Evolutionary conservation across 1,139 yeast species (phyloP), one percentile per base, ranked within the genome.

Genomic region (Magnusiomyces fungicola): DNA sequence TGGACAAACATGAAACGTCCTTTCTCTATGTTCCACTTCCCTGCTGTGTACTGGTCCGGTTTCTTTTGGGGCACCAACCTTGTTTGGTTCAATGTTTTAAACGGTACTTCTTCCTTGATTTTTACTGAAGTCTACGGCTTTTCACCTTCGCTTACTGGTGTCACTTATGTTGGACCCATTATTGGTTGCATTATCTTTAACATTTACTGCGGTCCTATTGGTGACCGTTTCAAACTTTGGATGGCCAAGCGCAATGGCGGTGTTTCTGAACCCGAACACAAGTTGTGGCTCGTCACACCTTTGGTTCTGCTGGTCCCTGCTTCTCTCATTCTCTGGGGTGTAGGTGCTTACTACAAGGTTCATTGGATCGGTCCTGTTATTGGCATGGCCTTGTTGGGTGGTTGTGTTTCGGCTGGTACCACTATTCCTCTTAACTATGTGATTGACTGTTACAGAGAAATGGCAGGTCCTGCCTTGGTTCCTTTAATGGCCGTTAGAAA

Each of bases 161-260:
- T 84, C 45, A 80, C 84, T 83, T 84, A 85, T 63, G 75, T 86
- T 32, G 89, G 94, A 2, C 82, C 89, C 48, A 69, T 83, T 47
- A 76, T 83, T 44, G 94, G 94, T 2, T 83, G 92, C 68, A 60
- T 81, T 34, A 75, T 81, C 61, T 86, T 90, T 1, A 94, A 94
- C 50, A 65, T 75, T 19, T 56, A 81, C 37, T 79, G 87, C 23
- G 69, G 56, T 63, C 75, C 32, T 55, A 64, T 41, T 63, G 74
- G 46, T 58, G 94, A 86, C 64, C 72, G 74, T 60, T 78, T 83
- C 58, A 84, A 81, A 30, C 66, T 81, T 40, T 76, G 80, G 80
- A 61, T 83, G 64, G 87, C 95, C 23, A 78, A 77, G 57, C 70
- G 79, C 50, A 81, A 83, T 63, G 70, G 75, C 49, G 94, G 94